phyloP scores from a whole-genome alignment of 2,329 filamentous ascomycete species.

The Clarireedia hainanense region DNA sequence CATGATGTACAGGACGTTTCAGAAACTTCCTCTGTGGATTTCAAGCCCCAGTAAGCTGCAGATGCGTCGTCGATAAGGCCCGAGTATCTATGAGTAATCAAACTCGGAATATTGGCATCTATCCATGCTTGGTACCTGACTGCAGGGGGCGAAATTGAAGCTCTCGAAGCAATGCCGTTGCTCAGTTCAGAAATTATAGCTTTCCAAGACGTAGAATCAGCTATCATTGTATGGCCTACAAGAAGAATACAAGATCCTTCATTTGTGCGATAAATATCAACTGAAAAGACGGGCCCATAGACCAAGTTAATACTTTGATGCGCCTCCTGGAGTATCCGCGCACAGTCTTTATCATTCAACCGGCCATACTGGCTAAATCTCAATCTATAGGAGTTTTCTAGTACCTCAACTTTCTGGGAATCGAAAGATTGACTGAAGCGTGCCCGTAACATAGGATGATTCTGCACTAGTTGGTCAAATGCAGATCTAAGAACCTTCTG shows the following conservation, averaged over 20 bases:
- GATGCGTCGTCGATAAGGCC: constrained; percentile 18
- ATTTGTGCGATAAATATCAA: constrained; percentile 16
- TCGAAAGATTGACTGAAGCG: not conserved
- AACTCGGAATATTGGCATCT: constrained; percentile 22
- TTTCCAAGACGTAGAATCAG: constrained; percentile 30
- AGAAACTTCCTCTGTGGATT: not conserved
- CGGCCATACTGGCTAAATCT: not conserved
- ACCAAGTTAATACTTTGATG: constrained; percentile 28
- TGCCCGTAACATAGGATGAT: not conserved
- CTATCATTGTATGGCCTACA: constrained; percentile 21
- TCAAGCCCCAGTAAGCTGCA: not conserved
- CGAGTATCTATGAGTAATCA: not conserved
- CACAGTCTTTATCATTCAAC: not conserved
- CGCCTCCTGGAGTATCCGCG: not conserved
- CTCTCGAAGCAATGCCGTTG: constrained; percentile 13
- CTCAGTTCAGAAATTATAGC: not conserved
- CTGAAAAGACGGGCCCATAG: constrained; percentile 16
- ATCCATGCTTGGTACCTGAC: constrained; percentile 33
- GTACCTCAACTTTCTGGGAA: not conserved
- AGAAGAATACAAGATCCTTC: constrained; percentile 30
- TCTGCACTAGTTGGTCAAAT: not conserved
- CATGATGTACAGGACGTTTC: not conserved
- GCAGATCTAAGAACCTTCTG: not conserved
- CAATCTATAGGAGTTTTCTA: not conserved
- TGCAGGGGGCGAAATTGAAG: constrained; percentile 8